phyloP scores from a whole-genome alignment of 371 early-diverging fungal genomes.

The Rhizopus arrhizus region DNA sequence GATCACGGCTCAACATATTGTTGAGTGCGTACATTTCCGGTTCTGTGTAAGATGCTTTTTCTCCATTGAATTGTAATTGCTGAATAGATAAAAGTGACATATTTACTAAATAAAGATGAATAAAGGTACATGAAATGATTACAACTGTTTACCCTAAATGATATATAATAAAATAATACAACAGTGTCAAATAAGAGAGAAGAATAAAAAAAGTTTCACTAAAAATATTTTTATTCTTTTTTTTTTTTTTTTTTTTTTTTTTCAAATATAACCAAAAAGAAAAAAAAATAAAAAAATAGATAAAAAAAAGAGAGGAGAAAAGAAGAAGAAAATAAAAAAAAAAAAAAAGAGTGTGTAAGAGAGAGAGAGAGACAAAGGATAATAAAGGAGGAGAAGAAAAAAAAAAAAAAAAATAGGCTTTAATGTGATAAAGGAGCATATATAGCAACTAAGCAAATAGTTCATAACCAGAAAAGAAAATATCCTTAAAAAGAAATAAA shows the following conservation, averaged over 20 bases:
- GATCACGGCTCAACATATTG: constrained; percentile 8
- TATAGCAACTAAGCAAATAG: constrained; percentile 3
- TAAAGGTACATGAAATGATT: neutral
- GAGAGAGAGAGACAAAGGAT: constrained; percentile 2
- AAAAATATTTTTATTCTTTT: no score
- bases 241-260: no score
- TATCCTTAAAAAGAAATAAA: constrained; percentile 1
- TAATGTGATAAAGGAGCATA: constrained; percentile 6
- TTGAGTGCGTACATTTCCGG: constrained; percentile 43
- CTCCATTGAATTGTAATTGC: constrained; percentile 17
- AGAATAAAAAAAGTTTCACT: no score
- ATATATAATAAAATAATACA: no score
- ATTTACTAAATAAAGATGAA: neutral
- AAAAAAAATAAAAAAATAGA: neutral
- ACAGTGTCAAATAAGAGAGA: no score
- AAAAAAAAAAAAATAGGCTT: neutral
- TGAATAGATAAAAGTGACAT: constrained; percentile 34
- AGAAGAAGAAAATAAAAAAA: constrained; percentile 4
- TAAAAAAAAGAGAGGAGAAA: constrained; percentile 3
- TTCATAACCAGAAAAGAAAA: constrained; percentile 4
- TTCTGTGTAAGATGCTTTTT: constrained; percentile 27
- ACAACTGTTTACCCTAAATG: no score
- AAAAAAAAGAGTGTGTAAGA: neutral
- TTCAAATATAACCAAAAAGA: neutral
- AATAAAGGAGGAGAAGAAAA: constrained; percentile 1